These are phyloP conservation scores for Allodekkera sacchari DNA, from an alignment of 805 yeast genomes.

Conservation along the genomic window DNA sequence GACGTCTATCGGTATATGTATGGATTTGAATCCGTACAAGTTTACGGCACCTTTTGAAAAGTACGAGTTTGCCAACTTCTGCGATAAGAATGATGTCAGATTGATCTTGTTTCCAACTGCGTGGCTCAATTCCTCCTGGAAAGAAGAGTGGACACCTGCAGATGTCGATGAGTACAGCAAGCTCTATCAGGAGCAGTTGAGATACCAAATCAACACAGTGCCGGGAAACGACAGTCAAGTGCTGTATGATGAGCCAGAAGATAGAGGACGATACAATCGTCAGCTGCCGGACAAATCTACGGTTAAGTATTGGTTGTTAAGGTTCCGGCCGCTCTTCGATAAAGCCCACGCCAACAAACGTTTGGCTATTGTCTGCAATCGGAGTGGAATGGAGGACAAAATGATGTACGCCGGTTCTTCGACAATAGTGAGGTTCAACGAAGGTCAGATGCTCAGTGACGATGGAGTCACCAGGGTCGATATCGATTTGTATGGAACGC, in stretches of 20 bases:
- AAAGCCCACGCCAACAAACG: constrained; percentile 12
- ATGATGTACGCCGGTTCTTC: constrained; percentile 62
- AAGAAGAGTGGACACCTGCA: constrained; percentile 14
- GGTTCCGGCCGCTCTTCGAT: constrained; percentile 34
- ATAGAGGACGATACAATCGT: constrained; percentile 6
- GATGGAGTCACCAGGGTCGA: constrained; percentile 23
- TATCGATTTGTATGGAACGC: constrained; percentile 44
- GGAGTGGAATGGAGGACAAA: constrained; percentile 71
- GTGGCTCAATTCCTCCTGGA: constrained; percentile 55
- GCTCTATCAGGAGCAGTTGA: constrained; percentile 10
- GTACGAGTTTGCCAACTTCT: constrained; percentile 61
- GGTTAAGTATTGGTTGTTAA: constrained; percentile 55
- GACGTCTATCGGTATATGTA: constrained; percentile 76
- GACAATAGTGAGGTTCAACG: constrained; percentile 47
- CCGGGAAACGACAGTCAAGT: constrained; percentile 3
- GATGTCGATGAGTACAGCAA: constrained; percentile 13
- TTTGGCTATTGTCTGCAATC: constrained; percentile 51
- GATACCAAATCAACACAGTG: constrained; percentile 13
- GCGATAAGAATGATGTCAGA: constrained; percentile 37
- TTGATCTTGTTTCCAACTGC: constrained; percentile 77
- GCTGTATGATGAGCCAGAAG: constrained; percentile 1
- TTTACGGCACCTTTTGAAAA: constrained; percentile 71
- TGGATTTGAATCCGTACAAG: constrained; percentile 87
- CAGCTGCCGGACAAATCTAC: constrained; percentile 18
- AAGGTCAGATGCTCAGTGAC: constrained; percentile 20